These are phyloP conservation scores for Trypanosoma theileri DNA, from an alignment of 208 protist species.

Conservation along the genomic window DNA sequence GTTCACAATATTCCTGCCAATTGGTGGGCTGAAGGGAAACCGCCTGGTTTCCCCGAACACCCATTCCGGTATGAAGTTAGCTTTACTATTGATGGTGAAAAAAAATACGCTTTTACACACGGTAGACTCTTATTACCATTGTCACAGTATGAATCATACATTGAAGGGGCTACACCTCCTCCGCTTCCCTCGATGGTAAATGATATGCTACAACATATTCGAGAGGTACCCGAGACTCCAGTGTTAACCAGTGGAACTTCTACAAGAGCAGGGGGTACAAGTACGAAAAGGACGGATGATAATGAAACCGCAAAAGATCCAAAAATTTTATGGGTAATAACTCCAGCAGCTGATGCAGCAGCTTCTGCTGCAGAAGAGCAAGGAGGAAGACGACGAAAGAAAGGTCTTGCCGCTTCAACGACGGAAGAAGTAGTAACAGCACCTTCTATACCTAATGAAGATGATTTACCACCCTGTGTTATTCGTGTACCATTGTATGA, in stretches of 20 bases:
- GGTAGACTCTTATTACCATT: slow-evolving; percentile 59
- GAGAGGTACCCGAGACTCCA: slow-evolving; percentile 50
- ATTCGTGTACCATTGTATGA: slow-evolving; percentile 70
- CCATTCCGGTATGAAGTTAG: slow-evolving; percentile 30
- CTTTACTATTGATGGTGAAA: slow-evolving; percentile 22
- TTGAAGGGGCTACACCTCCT: slow-evolving; percentile 43
- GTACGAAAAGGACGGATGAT: neutral
- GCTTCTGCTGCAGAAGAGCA: slow-evolving; percentile 20
- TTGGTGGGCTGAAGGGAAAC: slow-evolving; percentile 47
- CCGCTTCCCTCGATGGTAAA: slow-evolving; percentile 27
- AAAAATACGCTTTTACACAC: slow-evolving; percentile 37
- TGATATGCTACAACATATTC: slow-evolving; percentile 51
- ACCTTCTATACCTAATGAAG: slow-evolving; percentile 37
- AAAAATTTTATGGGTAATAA: slow-evolving; percentile 38
- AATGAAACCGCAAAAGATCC: neutral
- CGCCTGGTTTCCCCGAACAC: slow-evolving; percentile 25
- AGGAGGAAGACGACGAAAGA: slow-evolving; percentile 31
- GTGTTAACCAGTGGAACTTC: neutral
- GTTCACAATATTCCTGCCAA: slow-evolving; percentile 57
- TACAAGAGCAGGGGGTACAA: slow-evolving; percentile 19
- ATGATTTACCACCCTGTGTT: slow-evolving; percentile 62
- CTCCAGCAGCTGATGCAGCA: slow-evolving; percentile 17
- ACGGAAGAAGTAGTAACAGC: slow-evolving; percentile 33
- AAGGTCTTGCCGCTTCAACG: slow-evolving; percentile 19
- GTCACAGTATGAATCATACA: slow-evolving; percentile 61